A percentile compares a stretch with the other conserved stretches of the same genome.
Evolutionary conservation across 441 rosid genomes (phyloP).

Genomic region (Eruca vesicaria): DNA sequence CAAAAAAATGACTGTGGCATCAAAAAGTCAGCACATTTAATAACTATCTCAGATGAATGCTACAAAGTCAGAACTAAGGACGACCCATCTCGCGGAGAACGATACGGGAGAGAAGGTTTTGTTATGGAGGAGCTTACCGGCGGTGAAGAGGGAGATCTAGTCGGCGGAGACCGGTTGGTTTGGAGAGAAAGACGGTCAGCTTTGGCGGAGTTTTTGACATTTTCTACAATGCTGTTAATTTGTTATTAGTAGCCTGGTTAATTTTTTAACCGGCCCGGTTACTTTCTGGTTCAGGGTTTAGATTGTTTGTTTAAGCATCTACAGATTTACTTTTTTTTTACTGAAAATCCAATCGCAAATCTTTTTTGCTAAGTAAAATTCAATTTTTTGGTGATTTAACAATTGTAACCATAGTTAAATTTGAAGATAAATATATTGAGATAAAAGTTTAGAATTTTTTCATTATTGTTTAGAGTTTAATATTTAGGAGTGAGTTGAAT

Average conservation of each 20-base stretch:
- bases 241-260: neutral
- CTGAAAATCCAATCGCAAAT: no score
- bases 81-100: neutral
- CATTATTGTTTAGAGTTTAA: no score
- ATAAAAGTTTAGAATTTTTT: no score
- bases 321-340: no score
- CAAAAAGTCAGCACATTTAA: neutral
- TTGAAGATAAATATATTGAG: no score
- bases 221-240: constrained; percentile 17
- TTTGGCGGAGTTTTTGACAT: constrained; percentile 5
- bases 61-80: neutral
- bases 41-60: constrained; percentile 4
- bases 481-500: no score
- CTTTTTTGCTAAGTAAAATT: no score
- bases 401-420: no score
- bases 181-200: constrained; percentile 31
- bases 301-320: neutral
- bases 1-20: neutral
- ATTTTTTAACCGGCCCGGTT: constrained; percentile 11
- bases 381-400: no score
- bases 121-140: constrained; percentile 3
- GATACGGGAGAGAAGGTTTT: neutral
- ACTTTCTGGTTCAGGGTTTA: neutral
- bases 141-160: constrained; percentile 28
- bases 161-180: constrained; percentile 31